phyloP scores from a whole-genome alignment of 768 basidiomycete species.

The Suillus sp. region DNA sequence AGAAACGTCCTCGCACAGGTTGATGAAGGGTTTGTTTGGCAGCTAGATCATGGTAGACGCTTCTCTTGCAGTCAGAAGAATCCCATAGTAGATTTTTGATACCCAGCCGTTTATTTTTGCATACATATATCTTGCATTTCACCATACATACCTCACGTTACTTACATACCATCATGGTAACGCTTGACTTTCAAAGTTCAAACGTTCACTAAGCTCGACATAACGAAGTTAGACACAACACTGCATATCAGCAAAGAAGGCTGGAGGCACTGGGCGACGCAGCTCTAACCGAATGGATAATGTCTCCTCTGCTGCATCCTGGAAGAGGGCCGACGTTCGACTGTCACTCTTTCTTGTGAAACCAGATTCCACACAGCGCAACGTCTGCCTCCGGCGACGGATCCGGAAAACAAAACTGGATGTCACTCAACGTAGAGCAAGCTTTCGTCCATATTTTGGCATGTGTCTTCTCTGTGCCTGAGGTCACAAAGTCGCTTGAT shows the following conservation, averaged over 20 bases:
- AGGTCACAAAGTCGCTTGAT: slow-evolving; percentile 32
- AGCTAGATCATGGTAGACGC: neutral
- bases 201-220: neutral
- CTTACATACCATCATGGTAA: neutral
- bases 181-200: neutral
- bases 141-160: slow-evolving; percentile 5
- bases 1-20: slow-evolving; percentile 62
- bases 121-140: neutral
- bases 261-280: too few relatives aligned
- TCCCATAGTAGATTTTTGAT: neutral
- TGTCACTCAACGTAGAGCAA: slow-evolving; percentile 29
- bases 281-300: neutral
- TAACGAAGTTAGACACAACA: neutral
- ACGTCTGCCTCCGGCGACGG: slow-evolving; percentile 28
- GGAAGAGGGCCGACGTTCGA: neutral
- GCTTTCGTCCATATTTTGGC: slow-evolving; percentile 32
- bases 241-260: neutral
- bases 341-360: slow-evolving; percentile 22
- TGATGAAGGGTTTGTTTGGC: slow-evolving; percentile 24
- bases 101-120: neutral
- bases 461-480: slow-evolving; percentile 27
- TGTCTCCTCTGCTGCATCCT: neutral
- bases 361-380: slow-evolving; percentile 35
- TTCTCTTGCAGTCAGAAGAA: neutral
- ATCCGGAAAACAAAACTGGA: slow-evolving; percentile 35